These are phyloP conservation scores for Olyra latifolia DNA, from an alignment of 176 grass and related monocot genomes.

Conservation along the genomic window DNA sequence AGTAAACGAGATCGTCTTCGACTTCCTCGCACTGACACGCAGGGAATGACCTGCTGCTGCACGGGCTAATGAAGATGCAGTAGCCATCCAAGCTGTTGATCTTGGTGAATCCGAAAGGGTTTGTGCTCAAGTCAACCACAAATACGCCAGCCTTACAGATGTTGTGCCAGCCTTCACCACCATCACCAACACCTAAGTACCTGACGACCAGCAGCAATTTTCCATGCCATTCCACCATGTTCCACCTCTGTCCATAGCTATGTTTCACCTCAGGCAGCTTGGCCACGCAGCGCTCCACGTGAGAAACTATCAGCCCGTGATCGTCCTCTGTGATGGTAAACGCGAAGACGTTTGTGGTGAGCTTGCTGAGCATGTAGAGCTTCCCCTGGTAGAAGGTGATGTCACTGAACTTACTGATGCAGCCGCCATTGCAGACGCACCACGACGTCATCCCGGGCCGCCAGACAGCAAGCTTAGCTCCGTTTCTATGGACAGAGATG, in stretches of 20 bases:
- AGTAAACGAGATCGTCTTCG: conserved; percentile 34
- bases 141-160: conserved; percentile 23
- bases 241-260: neutral
- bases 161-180: neutral
- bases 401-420: conserved; percentile 29
- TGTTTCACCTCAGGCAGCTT: neutral
- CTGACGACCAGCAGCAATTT: conserved; percentile 22
- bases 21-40: conserved; percentile 12
- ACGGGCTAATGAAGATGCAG: conserved; percentile 45
- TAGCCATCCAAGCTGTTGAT: conserved; percentile 32
- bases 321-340: conserved; percentile 10
- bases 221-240: conserved; percentile 38
- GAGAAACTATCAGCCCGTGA: conserved; percentile 25
- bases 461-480: conserved; percentile 32
- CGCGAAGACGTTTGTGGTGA: neutral
- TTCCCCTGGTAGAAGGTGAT: conserved; percentile 33
- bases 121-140: neutral
- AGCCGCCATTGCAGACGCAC: conserved; percentile 31
- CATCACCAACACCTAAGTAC: neutral
- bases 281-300: neutral
- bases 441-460: conserved; percentile 25
- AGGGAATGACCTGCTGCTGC: conserved; percentile 33
- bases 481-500: neutral
- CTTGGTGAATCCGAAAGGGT: conserved; percentile 3
- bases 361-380: conserved; percentile 24